Conservation (phyloP, 495 filamentous ascomycete species). For the Chaetomidium leptoderma region DNA sequence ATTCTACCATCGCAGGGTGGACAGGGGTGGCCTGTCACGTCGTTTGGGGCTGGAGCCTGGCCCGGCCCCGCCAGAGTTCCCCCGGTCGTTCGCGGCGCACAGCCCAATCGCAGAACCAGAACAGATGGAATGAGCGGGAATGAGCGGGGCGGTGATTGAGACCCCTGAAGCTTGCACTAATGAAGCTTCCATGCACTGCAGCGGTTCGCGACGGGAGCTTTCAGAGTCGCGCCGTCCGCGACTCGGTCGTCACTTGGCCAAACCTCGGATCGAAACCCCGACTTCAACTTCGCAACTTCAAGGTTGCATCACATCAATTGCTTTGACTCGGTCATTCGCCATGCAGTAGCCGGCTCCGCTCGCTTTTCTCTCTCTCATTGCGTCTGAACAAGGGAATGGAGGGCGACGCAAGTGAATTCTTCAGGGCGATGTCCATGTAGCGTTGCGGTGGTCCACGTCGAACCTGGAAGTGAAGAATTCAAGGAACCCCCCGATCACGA, state of each 20-base stretch:
- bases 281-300: no score
- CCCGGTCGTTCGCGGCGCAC: no score
- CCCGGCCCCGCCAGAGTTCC: no score
- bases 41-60: no score
- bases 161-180: background rate
- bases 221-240: conserved; percentile 5
- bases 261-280: background rate
- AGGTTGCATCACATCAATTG: background rate
- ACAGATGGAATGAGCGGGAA: no score
- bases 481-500: no score
- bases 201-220: conserved; percentile 6
- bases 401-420: conserved; percentile 9
- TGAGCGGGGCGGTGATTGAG: no score
- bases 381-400: conserved; percentile 20
- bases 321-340: background rate
- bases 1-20: background rate
- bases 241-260: no score
- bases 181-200: conserved; percentile 6
- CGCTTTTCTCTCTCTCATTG: background rate
- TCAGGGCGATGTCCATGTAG: conserved; percentile 17
- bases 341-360: background rate
- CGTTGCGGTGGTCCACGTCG: background rate
- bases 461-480: background rate
- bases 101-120: no score
- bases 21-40: conserved; percentile 6